phyloP scores from a whole-genome alignment of 176 grass and related monocot genomes.

The Avena atlantica region DNA sequence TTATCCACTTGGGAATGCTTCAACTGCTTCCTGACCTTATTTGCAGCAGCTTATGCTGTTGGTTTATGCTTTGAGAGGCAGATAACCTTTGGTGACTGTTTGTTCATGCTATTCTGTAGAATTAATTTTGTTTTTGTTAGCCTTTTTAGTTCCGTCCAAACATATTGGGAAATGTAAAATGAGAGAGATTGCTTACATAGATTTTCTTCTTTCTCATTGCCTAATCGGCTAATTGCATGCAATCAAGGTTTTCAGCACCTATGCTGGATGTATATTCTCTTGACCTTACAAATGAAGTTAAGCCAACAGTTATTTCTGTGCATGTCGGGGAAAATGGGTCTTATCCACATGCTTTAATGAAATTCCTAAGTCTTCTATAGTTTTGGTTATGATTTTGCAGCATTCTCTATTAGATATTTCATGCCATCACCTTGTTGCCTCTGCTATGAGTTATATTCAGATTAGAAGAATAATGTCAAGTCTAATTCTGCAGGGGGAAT shows the following conservation, averaged over 20 bases:
- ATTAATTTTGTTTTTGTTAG: background rate
- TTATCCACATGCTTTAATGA: constrained; percentile 27
- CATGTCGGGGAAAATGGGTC: background rate
- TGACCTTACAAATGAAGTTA: constrained; percentile 15
- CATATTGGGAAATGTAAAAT: constrained; percentile 13
- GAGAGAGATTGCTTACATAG: background rate
- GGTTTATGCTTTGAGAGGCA: background rate
- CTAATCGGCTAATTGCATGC: constrained; percentile 1
- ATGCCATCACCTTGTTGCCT: background rate
- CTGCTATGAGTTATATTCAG: background rate
- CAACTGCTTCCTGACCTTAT: no score
- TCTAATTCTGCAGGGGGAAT: constrained; percentile 70
- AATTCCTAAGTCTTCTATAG: constrained; percentile 1
- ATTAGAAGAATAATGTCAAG: constrained; percentile 17
- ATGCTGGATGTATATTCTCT: background rate
- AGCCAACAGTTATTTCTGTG: constrained; percentile 21
- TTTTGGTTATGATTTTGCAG: background rate
- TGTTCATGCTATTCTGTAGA: background rate
- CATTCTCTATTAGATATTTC: background rate
- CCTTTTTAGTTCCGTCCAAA: background rate
- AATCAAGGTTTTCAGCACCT: background rate
- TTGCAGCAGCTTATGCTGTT: background rate
- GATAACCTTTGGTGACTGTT: background rate
- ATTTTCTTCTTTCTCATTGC: constrained; percentile 1
- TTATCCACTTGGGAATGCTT: background rate